Percentiles rank a stretch among this genome's conserved stretches.
Evolutionary conservation across 495 filamentous ascomycete species (phyloP).

Genomic region (Ramalina intermedia): DNA sequence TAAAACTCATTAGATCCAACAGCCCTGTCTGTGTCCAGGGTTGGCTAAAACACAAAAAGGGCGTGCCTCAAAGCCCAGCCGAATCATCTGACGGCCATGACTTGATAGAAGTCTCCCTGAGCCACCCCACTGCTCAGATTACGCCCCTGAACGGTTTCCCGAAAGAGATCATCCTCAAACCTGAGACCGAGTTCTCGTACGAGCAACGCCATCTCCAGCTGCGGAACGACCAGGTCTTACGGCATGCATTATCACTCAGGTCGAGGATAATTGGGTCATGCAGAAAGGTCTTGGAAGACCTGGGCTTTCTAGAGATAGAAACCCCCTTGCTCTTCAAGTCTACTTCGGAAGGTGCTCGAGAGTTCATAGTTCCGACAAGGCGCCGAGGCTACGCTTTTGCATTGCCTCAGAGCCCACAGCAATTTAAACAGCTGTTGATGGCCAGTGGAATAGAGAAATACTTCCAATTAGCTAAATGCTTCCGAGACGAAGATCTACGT

Average conservation of each 20-base stretch:
- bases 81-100: constrained; percentile 33
- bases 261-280: constrained; percentile 34
- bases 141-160: constrained; percentile 61
- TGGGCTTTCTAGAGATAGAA: constrained; percentile 64
- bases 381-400: constrained; percentile 67
- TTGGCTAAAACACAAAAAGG: constrained; percentile 27
- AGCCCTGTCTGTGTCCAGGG: constrained; percentile 40
- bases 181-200: constrained; percentile 54
- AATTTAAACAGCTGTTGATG: constrained; percentile 98
- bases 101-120: constrained; percentile 30
- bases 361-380: constrained; percentile 89
- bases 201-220: constrained; percentile 75
- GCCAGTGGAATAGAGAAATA: constrained; percentile 69
- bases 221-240: constrained; percentile 49
- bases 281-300: constrained; percentile 33
- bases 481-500: constrained; percentile 86
- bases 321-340: constrained; percentile 95
- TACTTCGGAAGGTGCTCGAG: constrained; percentile 86
- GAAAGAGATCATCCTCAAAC: constrained; percentile 56
- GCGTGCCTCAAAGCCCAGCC: constrained; percentile 12
- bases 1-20: constrained; percentile 34
- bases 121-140: constrained; percentile 24
- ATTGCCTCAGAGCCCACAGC: constrained; percentile 88
- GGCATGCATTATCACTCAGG: constrained; percentile 47
- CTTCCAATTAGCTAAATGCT: constrained; percentile 87